Base-by-base conservation (phyloP, 1,139 yeast genomes). In the Torulaspora globosa region DNA sequence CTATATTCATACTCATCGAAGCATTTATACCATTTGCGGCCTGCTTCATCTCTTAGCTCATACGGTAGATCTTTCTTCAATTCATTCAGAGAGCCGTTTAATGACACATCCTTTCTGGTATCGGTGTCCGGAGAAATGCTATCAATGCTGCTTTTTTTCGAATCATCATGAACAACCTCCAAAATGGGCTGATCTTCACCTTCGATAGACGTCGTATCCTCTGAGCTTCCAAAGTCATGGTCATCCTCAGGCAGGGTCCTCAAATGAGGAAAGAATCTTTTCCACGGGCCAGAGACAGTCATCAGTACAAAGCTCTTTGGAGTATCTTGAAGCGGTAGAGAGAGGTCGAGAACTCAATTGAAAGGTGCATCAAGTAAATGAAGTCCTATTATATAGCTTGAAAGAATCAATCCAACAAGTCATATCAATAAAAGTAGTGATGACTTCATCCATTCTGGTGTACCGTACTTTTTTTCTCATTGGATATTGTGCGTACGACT, bases 1-100 rank as follows among this genome's bases (percentile, higher is more conserved):
- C 87, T 68, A 58, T 80, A 80, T 56, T 80, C 86, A 52, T 74
- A 80, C 59, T 80, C 86, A 57, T 80, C 80, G 48, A 77, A 81
- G 57, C 73, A 80, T 47, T 74, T 77, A 74, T 75, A 80, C 84
- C 86, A 80, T 43, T 73, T 74, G 41, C 85, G 73, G 50, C 74
- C 70, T 10, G 79, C 76, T 59, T 82, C 88, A 60, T 68, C 68
- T 53, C 72, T 60, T 23, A 66, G 48, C 43, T 68, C 72, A 29
- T 65, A 65, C 5, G 68, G 66, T 21, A 60, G 46, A 28, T 54
- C 57, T 7, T 47, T 46, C 24, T 44, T 49, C 32, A 58, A 41
- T 26, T 48, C 50, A 19, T 50, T 46, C 23, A 40, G 14, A n/a
- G 43, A 34, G 1, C 35, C 47, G 7, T 26, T 15, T 27, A 31